Evolutionary conservation across 805 yeast genomes (phyloP).

Genomic region (Candida suzukii): DNA sequence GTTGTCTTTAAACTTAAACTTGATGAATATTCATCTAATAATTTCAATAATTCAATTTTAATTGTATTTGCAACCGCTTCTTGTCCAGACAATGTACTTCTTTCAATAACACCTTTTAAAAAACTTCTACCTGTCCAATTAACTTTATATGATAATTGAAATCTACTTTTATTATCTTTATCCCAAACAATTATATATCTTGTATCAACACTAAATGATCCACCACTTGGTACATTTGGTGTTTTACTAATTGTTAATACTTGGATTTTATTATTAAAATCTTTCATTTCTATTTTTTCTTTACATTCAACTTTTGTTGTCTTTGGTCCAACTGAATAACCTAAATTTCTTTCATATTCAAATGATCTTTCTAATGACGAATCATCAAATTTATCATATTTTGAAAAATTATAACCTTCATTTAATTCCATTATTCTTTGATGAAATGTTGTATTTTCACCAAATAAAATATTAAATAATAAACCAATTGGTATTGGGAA

Average conservation of each 20-base stretch:
- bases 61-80: slow-evolving; percentile 45
- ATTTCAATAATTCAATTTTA: slow-evolving; percentile 14
- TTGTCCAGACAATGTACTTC: slow-evolving; percentile 79
- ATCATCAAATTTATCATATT: slow-evolving; percentile 28
- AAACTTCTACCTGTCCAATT: slow-evolving; percentile 91
- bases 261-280: slow-evolving; percentile 47
- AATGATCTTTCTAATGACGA: slow-evolving; percentile 38
- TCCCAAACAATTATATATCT: slow-evolving; percentile 75
- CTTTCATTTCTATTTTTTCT: slow-evolving; percentile 53
- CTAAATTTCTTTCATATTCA: slow-evolving; percentile 66
- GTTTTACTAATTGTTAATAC: slow-evolving; percentile 63
- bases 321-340: slow-evolving; percentile 86
- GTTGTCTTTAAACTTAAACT: not conserved
- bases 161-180: slow-evolving; percentile 46
- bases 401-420: slow-evolving; percentile 40
- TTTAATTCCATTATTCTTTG: slow-evolving; percentile 31
- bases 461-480: slow-evolving; percentile 64
- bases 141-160: slow-evolving; percentile 64
- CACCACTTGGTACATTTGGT: slow-evolving; percentile 95
- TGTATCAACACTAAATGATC: slow-evolving; percentile 68
- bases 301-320: slow-evolving; percentile 62
- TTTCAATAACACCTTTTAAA: slow-evolving; percentile 86
- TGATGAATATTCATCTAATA: not conserved
- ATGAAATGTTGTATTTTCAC: slow-evolving; percentile 41
- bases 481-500: slow-evolving; percentile 73